Percentiles rank a stretch among this genome's conserved stretches.
Conservation (phyloP, 306 rosid species). For the Cucurbita moschata region DNA sequence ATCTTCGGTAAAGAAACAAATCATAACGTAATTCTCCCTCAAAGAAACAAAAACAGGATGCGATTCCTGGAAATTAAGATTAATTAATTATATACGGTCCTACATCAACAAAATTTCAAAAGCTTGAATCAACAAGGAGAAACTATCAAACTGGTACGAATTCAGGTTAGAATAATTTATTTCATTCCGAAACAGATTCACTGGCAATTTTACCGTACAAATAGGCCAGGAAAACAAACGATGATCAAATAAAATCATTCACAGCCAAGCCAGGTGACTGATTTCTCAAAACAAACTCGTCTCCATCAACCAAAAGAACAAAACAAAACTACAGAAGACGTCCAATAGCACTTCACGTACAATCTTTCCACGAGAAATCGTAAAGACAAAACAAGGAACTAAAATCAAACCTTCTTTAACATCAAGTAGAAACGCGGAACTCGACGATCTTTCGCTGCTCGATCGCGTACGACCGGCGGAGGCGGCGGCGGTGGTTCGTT, state of each 20-base stretch:
- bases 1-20: neutral
- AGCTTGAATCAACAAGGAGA: neutral
- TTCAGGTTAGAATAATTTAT: neutral
- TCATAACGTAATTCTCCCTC: neutral
- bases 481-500: conserved; percentile 27
- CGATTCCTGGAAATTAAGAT: neutral
- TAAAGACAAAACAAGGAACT: neutral
- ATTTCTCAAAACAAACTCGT: too few species aligned
- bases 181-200: neutral
- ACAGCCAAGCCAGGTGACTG: neutral
- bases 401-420: conserved; percentile 31
- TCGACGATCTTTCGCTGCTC: conserved; percentile 56
- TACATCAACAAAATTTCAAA: neutral
- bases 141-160: neutral
- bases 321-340: neutral
- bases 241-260: neutral
- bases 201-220: neutral
- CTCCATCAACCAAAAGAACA: neutral
- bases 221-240: neutral
- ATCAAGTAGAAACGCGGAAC: conserved; percentile 45
- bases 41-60: neutral
- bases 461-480: conserved; percentile 48
- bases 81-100: neutral
- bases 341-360: neutral
- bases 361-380: neutral